phyloP scores from a whole-genome alignment of 441 rosid species.

The Manihot esculenta region DNA sequence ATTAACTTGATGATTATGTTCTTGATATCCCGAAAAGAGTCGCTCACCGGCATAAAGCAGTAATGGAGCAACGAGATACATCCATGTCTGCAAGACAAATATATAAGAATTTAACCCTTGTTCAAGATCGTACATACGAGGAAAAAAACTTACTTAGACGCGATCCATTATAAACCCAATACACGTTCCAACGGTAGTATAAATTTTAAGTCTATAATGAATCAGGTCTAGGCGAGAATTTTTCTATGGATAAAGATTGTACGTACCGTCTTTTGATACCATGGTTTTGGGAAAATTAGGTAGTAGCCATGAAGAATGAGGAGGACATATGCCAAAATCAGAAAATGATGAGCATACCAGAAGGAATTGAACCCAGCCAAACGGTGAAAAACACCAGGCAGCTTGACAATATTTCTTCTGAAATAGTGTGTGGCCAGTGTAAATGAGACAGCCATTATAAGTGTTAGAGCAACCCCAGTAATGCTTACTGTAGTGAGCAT shows the following conservation, averaged over 20 bases:
- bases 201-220: too few relatives aligned
- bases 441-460: slow-evolving; percentile 64
- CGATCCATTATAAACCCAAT: too few relatives aligned
- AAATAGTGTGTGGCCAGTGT: slow-evolving; percentile 67
- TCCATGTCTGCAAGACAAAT: slow-evolving; percentile 72
- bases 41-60: slow-evolving; percentile 62
- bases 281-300: slow-evolving; percentile 61
- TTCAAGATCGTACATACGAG: too few relatives aligned
- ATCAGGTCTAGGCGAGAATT: too few relatives aligned
- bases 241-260: too few relatives aligned
- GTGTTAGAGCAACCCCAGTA: slow-evolving; percentile 52
- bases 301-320: slow-evolving; percentile 67
- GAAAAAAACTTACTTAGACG: too few relatives aligned
- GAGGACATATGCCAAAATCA: slow-evolving; percentile 37
- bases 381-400: slow-evolving; percentile 56
- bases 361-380: slow-evolving; percentile 87
- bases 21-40: slow-evolving; percentile 47
- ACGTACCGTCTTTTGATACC: slow-evolving; percentile 70
- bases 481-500: slow-evolving; percentile 35
- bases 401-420: slow-evolving; percentile 58
- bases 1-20: slow-evolving; percentile 55
- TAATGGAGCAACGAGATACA: slow-evolving; percentile 64
- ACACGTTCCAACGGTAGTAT: too few relatives aligned
- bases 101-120: too few relatives aligned
- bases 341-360: slow-evolving; percentile 65